Evolutionary conservation across 495 filamentous ascomycete species (phyloP), one percentile per base, ranked within the genome.

Genomic region (Parathielavia hyrcaniae): DNA sequence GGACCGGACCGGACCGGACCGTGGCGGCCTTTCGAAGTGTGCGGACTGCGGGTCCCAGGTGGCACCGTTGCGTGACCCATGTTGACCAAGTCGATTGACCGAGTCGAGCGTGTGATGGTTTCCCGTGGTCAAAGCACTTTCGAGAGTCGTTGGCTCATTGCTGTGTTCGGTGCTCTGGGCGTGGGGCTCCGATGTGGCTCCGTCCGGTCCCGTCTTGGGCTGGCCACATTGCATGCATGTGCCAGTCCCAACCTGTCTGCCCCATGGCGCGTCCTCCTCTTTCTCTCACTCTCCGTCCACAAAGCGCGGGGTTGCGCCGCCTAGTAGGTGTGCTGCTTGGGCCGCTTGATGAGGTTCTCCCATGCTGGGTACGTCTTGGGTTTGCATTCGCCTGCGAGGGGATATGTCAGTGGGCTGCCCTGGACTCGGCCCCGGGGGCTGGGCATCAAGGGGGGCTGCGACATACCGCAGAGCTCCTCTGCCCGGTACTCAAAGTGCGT

Each of bases 311-410:
- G 22, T 50, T 13, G 19, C 0, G 26, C 2, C 12, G n/a, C 43
- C 38, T 62, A 62, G 57, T 61, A 67, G 55, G 57, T 62, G n/a
- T 50, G 56, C 53, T 68, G 64, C 64, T 69, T 71, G 60, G 66
- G 54, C 63, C 68, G 70, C 63, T 68, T 71, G 63, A 72, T 72
- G 55, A 72, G 67, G 68, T 69, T 67, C 63, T 72, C 70, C 70
- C 70, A 72, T 1, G 67, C 53, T 20, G 68, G 64, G 38, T 62
- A 62, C 51, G 55, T 57, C 63, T 70, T 71, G 3, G 68, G 68
- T 57, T 67, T 71, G 68, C 70, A 72, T 59, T 72, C 70, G 57
- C 70, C 68, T 71, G 57, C 36, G n/a, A 16, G 4, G 17, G 4
- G 17, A 6, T 0, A 44, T 41, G 59, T 68, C 41, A 69, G 64